Evolutionary conservation across 164 flowering plant genomes (phyloP), one percentile per base, ranked within the genome.

Genomic region (Euptelea pleiosperma): DNA sequence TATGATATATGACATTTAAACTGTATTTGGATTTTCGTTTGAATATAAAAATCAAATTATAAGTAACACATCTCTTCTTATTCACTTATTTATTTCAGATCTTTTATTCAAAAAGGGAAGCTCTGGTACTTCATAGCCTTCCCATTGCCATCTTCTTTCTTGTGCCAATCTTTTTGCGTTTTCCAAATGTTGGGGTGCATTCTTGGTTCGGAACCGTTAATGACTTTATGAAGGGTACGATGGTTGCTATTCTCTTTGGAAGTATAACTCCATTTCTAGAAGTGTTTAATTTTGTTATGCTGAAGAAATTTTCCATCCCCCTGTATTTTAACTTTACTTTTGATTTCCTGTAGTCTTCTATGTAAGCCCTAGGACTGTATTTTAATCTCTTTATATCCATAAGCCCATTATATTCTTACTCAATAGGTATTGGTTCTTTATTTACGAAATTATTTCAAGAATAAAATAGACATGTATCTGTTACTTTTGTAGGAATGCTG

Each of bases 201-300:
- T 73, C 77, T 66, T 73, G 69, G 54, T 70, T 77, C 48, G 53
- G 74, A 10, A 71, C 68, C 24, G 77, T 65, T 39, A 70, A 40
- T 68, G 85, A 79, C 72, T 78, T 81, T 52, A 33, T 82, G 34
- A 90, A 84, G 75, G 99, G 99, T 93, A 73, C 22, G 66, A 3
- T 58, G 49, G 19, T 42, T 24, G 16, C 24, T 26, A 24, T 39
- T 26, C 12, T 26, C 16, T 28, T 37, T 40, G 25, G 8, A 31
- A n/a, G n/a, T n/a, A n/a, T n/a, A n/a, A 26, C 16, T 34, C 18
- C 33, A 53, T 57, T 43, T 42, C 16, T 9, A 16, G 24, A 21
- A 41, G 6, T 41, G 31, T 39, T 29, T 36, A 39, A 25, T 18
- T 49, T 10, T 21, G 8, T 41, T 19, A n/a, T n/a, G 8, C 29